Evolutionary conservation across 345 rosid genomes (phyloP).

Genomic region (Citrus unshiu): DNA sequence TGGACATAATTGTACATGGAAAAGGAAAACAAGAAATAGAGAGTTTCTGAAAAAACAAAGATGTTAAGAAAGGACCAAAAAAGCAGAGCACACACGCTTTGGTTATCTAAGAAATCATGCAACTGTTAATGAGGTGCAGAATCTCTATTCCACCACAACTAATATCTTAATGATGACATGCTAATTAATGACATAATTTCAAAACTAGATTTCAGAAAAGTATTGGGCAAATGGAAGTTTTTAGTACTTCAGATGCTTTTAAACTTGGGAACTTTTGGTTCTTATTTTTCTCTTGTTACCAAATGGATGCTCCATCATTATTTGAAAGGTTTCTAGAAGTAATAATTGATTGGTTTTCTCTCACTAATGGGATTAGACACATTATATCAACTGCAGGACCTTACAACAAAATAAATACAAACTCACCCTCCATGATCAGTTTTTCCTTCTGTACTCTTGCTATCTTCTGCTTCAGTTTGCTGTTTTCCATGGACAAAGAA

Average conservation of each 20-base stretch:
- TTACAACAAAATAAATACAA: not conserved
- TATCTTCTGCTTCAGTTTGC: slow-evolving; percentile 56
- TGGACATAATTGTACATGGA: not conserved
- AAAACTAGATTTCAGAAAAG: not conserved
- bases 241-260: not conserved
- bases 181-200: not conserved
- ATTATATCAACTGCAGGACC: not conserved
- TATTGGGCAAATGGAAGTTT: not conserved
- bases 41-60: not conserved
- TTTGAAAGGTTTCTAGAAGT: not conserved
- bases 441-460: slow-evolving; percentile 51
- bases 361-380: not conserved
- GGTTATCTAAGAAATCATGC: not conserved
- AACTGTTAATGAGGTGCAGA: not conserved
- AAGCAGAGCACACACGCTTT: not conserved
- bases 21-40: not conserved
- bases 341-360: not conserved
- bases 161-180: not conserved
- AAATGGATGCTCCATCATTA: not conserved
- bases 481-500: slow-evolving; percentile 58
- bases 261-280: not conserved
- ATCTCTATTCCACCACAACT: not conserved
- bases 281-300: not conserved
- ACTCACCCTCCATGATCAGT: slow-evolving; percentile 52
- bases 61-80: not conserved